Conservation (phyloP, 2,329 filamentous ascomycete genomes). For the Colletotrichum caudatum region DNA sequence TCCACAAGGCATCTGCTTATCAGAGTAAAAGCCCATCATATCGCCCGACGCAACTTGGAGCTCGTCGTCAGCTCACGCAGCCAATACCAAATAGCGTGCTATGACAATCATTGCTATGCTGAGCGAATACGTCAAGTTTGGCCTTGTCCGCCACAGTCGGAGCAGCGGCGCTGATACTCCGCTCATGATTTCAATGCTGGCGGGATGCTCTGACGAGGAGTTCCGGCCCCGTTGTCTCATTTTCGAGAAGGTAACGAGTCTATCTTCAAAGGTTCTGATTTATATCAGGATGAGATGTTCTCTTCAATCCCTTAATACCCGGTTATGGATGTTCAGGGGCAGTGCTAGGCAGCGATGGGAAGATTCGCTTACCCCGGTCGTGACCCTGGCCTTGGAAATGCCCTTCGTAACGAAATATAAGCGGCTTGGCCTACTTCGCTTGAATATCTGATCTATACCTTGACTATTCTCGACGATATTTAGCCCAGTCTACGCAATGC, state of each 20-base stretch:
- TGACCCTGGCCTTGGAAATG: no score
- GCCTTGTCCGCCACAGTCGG: no score
- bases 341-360: neutral
- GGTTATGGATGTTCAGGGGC: no score
- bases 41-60: neutral
- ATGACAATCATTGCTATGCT: no score
- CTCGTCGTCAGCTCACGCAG: neutral
- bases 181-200: neutral
- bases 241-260: neutral
- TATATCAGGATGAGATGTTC: neutral
- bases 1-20: neutral
- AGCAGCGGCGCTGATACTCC: neutral
- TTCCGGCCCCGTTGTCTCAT: neutral
- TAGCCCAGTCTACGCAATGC: neutral
- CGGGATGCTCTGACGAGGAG: neutral
- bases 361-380: no score
- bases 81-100: neutral
- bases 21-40: neutral
- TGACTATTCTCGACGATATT: neutral
- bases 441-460: neutral
- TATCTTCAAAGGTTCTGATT: neutral
- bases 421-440: neutral
- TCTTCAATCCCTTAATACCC: no score
- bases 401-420: no score
- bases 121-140: no score